These are phyloP conservation scores for Cryptococcus jaspeensis DNA, from an alignment of 1,284 basidiomycete genomes.

Conservation along the genomic window DNA sequence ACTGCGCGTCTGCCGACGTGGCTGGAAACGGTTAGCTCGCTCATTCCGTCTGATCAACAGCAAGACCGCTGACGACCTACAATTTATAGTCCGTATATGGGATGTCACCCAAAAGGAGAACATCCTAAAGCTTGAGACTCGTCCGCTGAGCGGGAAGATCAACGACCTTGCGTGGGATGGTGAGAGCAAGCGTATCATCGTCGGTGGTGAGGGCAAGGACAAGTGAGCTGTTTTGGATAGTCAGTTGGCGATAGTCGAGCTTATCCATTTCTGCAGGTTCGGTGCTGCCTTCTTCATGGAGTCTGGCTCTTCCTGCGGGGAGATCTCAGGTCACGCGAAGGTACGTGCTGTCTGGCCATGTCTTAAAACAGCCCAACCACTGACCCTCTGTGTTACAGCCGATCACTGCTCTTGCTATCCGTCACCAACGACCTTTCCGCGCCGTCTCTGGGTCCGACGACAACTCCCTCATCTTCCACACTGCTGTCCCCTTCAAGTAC, in stretches of 20 bases:
- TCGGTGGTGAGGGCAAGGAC: constrained; percentile 92
- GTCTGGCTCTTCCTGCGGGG: constrained; percentile 85
- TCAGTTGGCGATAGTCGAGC: neutral
- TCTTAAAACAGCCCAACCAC: neutral
- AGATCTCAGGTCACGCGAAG: constrained; percentile 91
- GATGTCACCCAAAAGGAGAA: constrained; percentile 88
- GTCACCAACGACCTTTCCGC: constrained; percentile 84
- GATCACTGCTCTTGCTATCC: constrained; percentile 88
- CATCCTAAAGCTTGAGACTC: constrained; percentile 77
- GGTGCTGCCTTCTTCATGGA: constrained; percentile 86
- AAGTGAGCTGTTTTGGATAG: constrained; percentile 57
- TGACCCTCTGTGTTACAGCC: constrained; percentile 52
- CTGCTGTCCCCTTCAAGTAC: constrained; percentile 84
- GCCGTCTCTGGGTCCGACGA: constrained; percentile 89
- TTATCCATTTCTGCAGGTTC: constrained; percentile 57
- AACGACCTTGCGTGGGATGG: constrained; percentile 96
- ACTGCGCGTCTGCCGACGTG: constrained; percentile 85
- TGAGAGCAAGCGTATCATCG: constrained; percentile 92
- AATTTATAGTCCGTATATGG: constrained; percentile 75
- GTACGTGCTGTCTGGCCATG: constrained; percentile 55
- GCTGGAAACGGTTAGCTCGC: constrained; percentile 66
- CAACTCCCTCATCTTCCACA: constrained; percentile 69
- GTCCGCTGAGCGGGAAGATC: constrained; percentile 76
- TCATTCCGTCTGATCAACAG: neutral
- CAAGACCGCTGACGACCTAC: neutral